These are phyloP conservation scores for Tolypocladium tundrense DNA, from an alignment of 2,329 filamentous ascomycete species.

Conservation along the genomic window DNA sequence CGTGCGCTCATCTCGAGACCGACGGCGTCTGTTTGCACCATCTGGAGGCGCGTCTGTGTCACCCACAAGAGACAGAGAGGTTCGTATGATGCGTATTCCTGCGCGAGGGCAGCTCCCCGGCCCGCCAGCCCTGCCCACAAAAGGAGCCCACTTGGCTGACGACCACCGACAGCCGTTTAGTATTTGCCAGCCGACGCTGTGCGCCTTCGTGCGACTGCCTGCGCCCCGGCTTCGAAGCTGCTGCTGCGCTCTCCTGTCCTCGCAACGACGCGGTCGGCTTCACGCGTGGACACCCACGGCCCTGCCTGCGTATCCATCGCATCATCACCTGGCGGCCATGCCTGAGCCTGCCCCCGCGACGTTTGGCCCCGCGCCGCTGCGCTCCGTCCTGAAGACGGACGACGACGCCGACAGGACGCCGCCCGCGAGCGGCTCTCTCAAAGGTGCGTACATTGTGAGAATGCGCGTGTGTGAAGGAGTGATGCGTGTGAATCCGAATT, in stretches of 20 bases:
- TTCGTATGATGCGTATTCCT: background rate
- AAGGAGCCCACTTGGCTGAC: background rate
- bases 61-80: background rate
- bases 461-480: background rate
- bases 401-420: conserved; percentile 27
- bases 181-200: background rate
- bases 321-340: conserved; percentile 8
- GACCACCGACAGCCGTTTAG: background rate
- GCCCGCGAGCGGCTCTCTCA: conserved; percentile 26
- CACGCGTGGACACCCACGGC: background rate
- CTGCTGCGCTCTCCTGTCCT: background rate
- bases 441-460: conserved; percentile 23
- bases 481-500: background rate
- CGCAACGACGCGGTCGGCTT: background rate
- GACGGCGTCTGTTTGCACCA: background rate
- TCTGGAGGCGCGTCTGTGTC: background rate
- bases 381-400: conserved; percentile 33
- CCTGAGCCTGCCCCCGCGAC: conserved; percentile 13
- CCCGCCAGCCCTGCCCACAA: background rate
- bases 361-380: conserved; percentile 19
- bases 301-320: background rate
- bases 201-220: background rate
- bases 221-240: too few species aligned
- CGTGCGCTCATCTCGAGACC: background rate
- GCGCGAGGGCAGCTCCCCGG: background rate